phyloP scores from a whole-genome alignment of 1,139 yeast species.

The Yamadazyma pseudoaaseri region DNA sequence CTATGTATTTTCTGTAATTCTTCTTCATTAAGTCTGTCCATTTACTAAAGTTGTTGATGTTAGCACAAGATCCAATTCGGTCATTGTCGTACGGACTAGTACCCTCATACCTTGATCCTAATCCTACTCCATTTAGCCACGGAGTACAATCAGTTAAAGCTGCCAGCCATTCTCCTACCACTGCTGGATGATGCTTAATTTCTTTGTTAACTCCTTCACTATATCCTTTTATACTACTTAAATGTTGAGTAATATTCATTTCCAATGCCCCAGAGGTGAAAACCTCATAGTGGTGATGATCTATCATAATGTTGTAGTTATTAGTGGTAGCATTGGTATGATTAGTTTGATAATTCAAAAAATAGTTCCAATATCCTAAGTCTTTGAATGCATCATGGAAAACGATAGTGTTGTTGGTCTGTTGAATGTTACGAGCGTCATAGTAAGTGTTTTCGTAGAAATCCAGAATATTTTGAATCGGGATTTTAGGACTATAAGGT shows the following conservation, averaged over 20 bases:
- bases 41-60: slow-evolving; percentile 50
- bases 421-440: slow-evolving; percentile 40
- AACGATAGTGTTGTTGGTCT: slow-evolving; percentile 52
- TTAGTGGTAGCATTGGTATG: slow-evolving; percentile 29
- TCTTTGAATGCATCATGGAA: slow-evolving; percentile 76
- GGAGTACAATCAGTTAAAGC: slow-evolving; percentile 91
- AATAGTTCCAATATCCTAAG: slow-evolving; percentile 60
- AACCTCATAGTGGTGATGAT: slow-evolving; percentile 92
- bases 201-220: slow-evolving; percentile 54
- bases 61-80: slow-evolving; percentile 64
- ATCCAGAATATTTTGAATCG: slow-evolving; percentile 54
- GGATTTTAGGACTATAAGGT: slow-evolving; percentile 71
- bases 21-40: slow-evolving; percentile 62
- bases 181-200: slow-evolving; percentile 66
- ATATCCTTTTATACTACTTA: slow-evolving; percentile 60
- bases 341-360: slow-evolving; percentile 33
- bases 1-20: slow-evolving; percentile 68
- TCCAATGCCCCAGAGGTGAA: slow-evolving; percentile 63
- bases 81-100: slow-evolving; percentile 42
- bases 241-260: slow-evolving; percentile 56
- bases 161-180: slow-evolving; percentile 91
- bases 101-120: slow-evolving; percentile 84
- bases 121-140: slow-evolving; percentile 89
- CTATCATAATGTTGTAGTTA: slow-evolving; percentile 69
- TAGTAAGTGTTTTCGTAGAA: slow-evolving; percentile 58